Conservation (phyloP, 164 flowering plant species). For the Dillenia turbinata region DNA sequence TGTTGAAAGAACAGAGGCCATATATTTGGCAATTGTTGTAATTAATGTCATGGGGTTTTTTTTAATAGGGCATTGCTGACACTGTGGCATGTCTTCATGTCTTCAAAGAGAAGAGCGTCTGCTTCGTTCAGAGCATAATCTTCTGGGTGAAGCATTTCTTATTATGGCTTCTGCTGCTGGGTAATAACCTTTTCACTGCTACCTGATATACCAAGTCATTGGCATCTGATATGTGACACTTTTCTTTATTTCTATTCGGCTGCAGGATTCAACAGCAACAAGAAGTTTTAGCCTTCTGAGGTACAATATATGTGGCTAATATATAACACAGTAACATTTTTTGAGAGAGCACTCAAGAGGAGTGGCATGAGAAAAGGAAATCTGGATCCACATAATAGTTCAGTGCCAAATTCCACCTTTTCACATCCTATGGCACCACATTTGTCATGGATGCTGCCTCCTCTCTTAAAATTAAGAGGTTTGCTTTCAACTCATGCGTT, state of each 20-base stretch:
- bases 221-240: background rate
- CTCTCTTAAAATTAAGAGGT: constrained; percentile 71
- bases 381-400: constrained; percentile 30
- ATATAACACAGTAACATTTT: constrained; percentile 87
- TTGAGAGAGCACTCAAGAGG: constrained; percentile 95
- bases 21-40: too few relatives aligned
- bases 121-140: constrained; percentile 89
- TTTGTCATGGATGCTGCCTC: constrained; percentile 95
- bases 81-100: constrained; percentile 49
- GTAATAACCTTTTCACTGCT: constrained; percentile 32
- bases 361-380: constrained; percentile 65
- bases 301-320: constrained; percentile 83
- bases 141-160: constrained; percentile 95
- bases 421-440: constrained; percentile 85
- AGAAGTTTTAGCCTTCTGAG: constrained; percentile 77
- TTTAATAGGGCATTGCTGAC: constrained; percentile 78
- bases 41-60: background rate
- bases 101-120: constrained; percentile 82
- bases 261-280: constrained; percentile 88
- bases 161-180: constrained; percentile 97
- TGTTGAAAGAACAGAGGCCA: too few relatives aligned
- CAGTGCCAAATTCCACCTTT: constrained; percentile 22
- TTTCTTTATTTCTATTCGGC: constrained; percentile 5
- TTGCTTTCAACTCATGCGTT: background rate
- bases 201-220: background rate